Conservation (phyloP, 345 rosid species). For the Bretschneidera sinensis region DNA sequence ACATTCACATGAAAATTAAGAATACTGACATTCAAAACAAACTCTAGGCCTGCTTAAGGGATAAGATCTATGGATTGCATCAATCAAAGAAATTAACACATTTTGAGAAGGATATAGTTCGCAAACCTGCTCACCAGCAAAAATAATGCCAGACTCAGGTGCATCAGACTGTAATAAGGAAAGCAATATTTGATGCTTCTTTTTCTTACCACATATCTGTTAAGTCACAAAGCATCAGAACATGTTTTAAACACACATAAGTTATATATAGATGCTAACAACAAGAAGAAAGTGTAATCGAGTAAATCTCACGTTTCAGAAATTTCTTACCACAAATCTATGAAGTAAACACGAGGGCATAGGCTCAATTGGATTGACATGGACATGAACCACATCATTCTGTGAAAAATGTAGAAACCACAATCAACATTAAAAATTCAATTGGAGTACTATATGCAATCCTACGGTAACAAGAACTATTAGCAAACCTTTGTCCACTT, state of each 20-base stretch:
- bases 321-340: slow-evolving; percentile 54
- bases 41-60: background rate
- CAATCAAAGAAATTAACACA: background rate
- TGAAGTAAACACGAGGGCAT: slow-evolving; percentile 72
- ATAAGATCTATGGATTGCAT: background rate
- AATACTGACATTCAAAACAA: background rate
- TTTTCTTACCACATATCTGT: slow-evolving; percentile 50
- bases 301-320: slow-evolving; percentile 2
- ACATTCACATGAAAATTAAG: slow-evolving; percentile 4
- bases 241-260: background rate
- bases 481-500: slow-evolving; percentile 87
- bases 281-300: background rate
- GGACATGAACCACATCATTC: slow-evolving; percentile 70
- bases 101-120: slow-evolving; percentile 9
- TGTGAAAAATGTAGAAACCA: slow-evolving; percentile 25
- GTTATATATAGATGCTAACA: background rate
- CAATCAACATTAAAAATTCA: slow-evolving; percentile 8
- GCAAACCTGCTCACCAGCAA: slow-evolving; percentile 82
- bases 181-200: slow-evolving; percentile 51
- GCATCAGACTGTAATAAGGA: slow-evolving; percentile 54
- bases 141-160: slow-evolving; percentile 68
- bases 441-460: slow-evolving; percentile 9
- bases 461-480: slow-evolving; percentile 8
- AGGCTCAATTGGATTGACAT: slow-evolving; percentile 64
- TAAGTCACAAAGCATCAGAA: background rate